Conservation (phyloP, 495 filamentous ascomycete species). For the Hypoxylon perforatum region DNA sequence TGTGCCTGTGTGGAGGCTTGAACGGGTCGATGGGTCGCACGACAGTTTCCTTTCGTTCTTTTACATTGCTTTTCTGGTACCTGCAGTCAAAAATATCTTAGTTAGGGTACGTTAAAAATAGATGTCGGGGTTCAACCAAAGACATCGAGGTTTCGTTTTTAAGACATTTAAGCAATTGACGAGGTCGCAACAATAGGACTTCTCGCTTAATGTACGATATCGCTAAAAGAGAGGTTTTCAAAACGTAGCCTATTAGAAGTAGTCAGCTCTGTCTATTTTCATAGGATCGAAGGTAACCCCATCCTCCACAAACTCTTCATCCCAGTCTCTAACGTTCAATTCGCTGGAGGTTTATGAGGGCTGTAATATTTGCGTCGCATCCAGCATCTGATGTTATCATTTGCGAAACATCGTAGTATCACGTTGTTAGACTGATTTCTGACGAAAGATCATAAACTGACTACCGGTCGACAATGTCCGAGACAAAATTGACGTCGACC, state of each 20-base stretch:
- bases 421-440: neutral
- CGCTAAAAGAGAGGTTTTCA: neutral
- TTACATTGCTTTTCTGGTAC: too few relatives aligned
- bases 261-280: neutral
- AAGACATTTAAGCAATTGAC: neutral
- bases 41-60: too few relatives aligned
- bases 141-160: neutral
- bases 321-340: slow-evolving; percentile 15
- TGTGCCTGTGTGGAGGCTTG: neutral
- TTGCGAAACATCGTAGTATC: neutral
- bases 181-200: neutral
- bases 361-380: neutral
- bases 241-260: slow-evolving; percentile 20
- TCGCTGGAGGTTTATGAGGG: slow-evolving; percentile 1
- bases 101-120: neutral
- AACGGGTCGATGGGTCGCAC: slow-evolving; percentile 5
- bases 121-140: neutral
- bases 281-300: neutral
- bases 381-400: slow-evolving; percentile 7
- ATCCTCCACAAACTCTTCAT: slow-evolving; percentile 9
- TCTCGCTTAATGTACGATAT: neutral
- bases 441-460: neutral
- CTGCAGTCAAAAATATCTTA: too few relatives aligned
- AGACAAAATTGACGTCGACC: slow-evolving; percentile 1
- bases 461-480: neutral